These are phyloP conservation scores for Suillus plorans DNA, from an alignment of 768 basidiomycete species.

Conservation along the genomic window DNA sequence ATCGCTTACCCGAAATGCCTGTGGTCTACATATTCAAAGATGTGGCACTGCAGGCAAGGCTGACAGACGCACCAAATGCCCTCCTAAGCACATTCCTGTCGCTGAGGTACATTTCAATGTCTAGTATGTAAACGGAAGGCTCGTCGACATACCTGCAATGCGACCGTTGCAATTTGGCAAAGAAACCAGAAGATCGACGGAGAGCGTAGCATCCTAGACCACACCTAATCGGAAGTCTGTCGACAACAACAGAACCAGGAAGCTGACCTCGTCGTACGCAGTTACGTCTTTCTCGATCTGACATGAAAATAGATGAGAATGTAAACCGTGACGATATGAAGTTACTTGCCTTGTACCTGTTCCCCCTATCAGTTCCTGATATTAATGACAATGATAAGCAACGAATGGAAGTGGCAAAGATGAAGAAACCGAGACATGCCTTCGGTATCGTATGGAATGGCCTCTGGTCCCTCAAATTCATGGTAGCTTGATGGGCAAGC, in stretches of 20 bases:
- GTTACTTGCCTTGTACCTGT: conserved; percentile 74
- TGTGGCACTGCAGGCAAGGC: neutral
- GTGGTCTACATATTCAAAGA: conserved; percentile 6
- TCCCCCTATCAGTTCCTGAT: conserved; percentile 85
- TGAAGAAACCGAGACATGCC: conserved; percentile 39
- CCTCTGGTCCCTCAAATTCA: conserved; percentile 86
- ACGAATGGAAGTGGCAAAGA: conserved; percentile 2
- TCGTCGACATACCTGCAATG: conserved; percentile 62
- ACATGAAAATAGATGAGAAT: conserved; percentile 9
- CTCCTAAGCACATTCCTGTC: conserved; percentile 91
- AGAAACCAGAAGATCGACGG: conserved; percentile 72
- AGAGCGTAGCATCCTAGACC: conserved; percentile 69
- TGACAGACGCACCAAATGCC: conserved; percentile 64
- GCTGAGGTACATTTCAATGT: conserved; percentile 38
- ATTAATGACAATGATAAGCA: neutral
- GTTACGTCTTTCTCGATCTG: conserved; percentile 86
- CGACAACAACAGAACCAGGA: neutral
- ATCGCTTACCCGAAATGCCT: conserved; percentile 52
- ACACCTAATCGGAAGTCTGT: neutral
- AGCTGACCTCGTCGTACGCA: conserved; percentile 81
- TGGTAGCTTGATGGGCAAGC: conserved; percentile 88
- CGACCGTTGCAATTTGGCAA: conserved; percentile 87
- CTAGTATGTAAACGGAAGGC: conserved; percentile 1
- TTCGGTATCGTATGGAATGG: conserved; percentile 87
- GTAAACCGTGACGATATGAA: neutral